Percentiles rank a stretch among this genome's conserved stretches.
Conservation (phyloP, 139 green algal genomes). For the Dunaliella primolecta region DNA sequence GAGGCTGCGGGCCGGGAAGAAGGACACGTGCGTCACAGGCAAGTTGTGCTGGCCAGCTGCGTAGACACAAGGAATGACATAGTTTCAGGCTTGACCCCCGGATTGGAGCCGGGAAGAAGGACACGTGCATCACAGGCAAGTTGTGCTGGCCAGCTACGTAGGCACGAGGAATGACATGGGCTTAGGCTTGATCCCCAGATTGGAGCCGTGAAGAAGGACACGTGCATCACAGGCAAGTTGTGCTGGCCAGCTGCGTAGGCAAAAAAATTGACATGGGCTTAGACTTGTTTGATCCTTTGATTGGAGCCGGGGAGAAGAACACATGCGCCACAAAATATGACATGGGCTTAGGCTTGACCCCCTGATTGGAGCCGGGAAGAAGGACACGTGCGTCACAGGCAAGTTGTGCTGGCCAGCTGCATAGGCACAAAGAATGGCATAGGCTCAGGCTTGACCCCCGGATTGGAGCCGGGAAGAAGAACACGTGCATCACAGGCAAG, state of each 20-base stretch:
- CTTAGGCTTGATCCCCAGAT: no score
- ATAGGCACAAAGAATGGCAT: neutral
- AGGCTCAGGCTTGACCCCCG: no score
- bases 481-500: slow-evolving; percentile 31
- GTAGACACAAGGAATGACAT: neutral
- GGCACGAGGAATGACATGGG: neutral
- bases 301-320: no score
- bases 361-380: slow-evolving; percentile 42
- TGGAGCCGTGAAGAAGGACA: slow-evolving; percentile 43
- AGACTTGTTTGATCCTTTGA: no score
- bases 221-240: slow-evolving; percentile 30
- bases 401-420: slow-evolving; percentile 20
- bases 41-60: slow-evolving; percentile 20
- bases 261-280: no score
- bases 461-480: slow-evolving; percentile 54
- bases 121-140: slow-evolving; percentile 31
- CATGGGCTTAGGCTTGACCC: no score
- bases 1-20: slow-evolving; percentile 34
- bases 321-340: neutral
- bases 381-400: slow-evolving; percentile 39
- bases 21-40: slow-evolving; percentile 39
- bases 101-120: slow-evolving; percentile 54
- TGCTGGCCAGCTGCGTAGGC: slow-evolving; percentile 14
- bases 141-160: slow-evolving; percentile 15
- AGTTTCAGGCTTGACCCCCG: no score